phyloP scores from a whole-genome alignment of 1,139 yeast genomes.

The Pichia inconspicua region DNA sequence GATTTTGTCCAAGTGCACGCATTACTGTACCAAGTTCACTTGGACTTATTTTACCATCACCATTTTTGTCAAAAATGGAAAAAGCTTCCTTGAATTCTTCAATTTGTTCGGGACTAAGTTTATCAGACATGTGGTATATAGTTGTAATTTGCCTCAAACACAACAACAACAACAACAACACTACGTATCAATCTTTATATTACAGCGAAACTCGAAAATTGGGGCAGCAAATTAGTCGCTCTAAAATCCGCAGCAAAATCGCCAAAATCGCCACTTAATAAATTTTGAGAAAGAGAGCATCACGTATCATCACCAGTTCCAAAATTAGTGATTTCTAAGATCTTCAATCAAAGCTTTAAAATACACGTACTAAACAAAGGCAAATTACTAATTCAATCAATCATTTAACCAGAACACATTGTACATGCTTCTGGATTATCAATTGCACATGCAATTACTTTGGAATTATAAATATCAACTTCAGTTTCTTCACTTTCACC shows the following conservation, averaged over 20 bases:
- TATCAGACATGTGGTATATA: constrained; percentile 18
- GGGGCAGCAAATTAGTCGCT: not conserved
- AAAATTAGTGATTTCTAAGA: too few relatives aligned
- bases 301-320: not conserved
- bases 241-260: not conserved
- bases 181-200: too few relatives aligned
- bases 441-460: constrained; percentile 94
- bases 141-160: too few relatives aligned
- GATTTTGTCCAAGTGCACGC: constrained; percentile 96
- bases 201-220: too few relatives aligned
- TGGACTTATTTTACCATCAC: constrained; percentile 93
- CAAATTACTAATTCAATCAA: not conserved
- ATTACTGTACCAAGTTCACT: constrained; percentile 95
- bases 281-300: not conserved
- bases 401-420: constrained; percentile 87
- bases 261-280: not conserved
- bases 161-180: not conserved
- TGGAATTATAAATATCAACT: constrained; percentile 79
- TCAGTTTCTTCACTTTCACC: constrained; percentile 24
- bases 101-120: constrained; percentile 91
- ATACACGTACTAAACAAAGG: not conserved
- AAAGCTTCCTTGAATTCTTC: constrained; percentile 97
- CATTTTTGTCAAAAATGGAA: constrained; percentile 90
- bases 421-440: constrained; percentile 96
- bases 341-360: not conserved